These are phyloP conservation scores for Trypanosoma melophagium DNA, from an alignment of 208 protist genomes.

Conservation along the genomic window DNA sequence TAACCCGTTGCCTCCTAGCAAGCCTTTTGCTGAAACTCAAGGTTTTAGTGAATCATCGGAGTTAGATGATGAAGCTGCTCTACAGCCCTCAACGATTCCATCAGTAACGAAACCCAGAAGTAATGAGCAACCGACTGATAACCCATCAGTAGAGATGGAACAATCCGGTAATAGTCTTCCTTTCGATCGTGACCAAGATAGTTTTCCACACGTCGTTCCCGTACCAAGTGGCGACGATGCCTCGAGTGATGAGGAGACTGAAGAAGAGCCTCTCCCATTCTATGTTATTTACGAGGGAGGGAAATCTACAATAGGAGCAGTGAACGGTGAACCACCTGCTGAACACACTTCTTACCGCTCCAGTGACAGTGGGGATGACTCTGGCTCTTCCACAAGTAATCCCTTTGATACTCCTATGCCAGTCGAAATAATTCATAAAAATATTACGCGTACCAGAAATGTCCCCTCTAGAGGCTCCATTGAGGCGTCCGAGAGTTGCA, in stretches of 20 bases:
- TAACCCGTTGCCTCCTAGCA: too few species aligned
- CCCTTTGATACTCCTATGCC: background rate
- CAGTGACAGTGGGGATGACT: constrained; percentile 4
- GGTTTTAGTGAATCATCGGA: too few species aligned
- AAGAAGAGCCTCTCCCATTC: background rate
- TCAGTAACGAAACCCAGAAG: background rate
- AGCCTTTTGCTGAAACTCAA: too few species aligned
- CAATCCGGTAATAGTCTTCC: background rate
- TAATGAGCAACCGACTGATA: background rate
- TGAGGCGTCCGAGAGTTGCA: constrained; percentile 1
- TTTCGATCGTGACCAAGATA: constrained; percentile 1
- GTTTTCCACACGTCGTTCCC: too few species aligned
- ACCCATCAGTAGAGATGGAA: background rate
- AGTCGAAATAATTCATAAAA: constrained; percentile 11
- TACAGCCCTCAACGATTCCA: background rate
- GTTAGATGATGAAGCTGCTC: background rate
- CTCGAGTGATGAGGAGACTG: background rate
- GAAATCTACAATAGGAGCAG: background rate
- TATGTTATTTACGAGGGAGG: constrained; percentile 8
- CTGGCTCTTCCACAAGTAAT: background rate
- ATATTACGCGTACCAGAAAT: background rate
- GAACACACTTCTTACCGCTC: background rate
- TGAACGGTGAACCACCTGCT: background rate
- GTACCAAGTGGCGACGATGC: background rate
- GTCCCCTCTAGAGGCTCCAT: background rate